A percentile compares a stretch with the other conserved stretches of the same genome.
Evolutionary conservation across 1,284 basidiomycete species (phyloP).

Genomic region (Moniliella sp.): DNA sequence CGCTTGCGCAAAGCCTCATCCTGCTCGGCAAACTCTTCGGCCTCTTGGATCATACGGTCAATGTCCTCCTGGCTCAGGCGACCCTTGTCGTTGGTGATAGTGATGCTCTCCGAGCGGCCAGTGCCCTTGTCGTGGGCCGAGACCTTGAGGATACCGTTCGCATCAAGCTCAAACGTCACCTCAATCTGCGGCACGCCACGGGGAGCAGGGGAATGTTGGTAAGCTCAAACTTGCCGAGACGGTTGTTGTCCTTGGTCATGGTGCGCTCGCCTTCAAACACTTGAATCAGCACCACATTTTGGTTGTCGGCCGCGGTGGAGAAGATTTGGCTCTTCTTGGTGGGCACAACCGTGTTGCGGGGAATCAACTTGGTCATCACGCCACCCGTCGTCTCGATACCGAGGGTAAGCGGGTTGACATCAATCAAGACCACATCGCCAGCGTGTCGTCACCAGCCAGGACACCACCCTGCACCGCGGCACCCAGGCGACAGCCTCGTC

Average conservation of each 20-base stretch:
- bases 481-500: conserved; percentile 60
- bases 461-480: conserved; percentile 95
- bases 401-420: conserved; percentile 76
- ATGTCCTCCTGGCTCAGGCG: conserved; percentile 29
- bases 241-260: conserved; percentile 91
- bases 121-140: conserved; percentile 32
- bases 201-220: conserved; percentile 77
- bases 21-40: conserved; percentile 32
- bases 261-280: conserved; percentile 87
- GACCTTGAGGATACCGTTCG: conserved; percentile 34
- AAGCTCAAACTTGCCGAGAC: conserved; percentile 86
- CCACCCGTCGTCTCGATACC: conserved; percentile 97
- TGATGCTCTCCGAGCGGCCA: conserved; percentile 28
- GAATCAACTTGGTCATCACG: conserved; percentile 89
- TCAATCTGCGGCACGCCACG: conserved; percentile 49
- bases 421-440: conserved; percentile 67
- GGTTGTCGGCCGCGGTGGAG: conserved; percentile 44
- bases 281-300: conserved; percentile 41
- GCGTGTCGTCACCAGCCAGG: conserved; percentile 63
- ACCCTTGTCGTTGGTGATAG: conserved; percentile 32
- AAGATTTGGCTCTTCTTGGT: conserved; percentile 96
- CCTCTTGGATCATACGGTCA: conserved; percentile 31
- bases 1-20: conserved; percentile 29
- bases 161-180: conserved; percentile 33
- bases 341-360: conserved; percentile 88